Evolutionary conservation across 164 flowering plant genomes (phyloP), one percentile per base, ranked within the genome.

Genomic region (Umbilicus rupestris): DNA sequence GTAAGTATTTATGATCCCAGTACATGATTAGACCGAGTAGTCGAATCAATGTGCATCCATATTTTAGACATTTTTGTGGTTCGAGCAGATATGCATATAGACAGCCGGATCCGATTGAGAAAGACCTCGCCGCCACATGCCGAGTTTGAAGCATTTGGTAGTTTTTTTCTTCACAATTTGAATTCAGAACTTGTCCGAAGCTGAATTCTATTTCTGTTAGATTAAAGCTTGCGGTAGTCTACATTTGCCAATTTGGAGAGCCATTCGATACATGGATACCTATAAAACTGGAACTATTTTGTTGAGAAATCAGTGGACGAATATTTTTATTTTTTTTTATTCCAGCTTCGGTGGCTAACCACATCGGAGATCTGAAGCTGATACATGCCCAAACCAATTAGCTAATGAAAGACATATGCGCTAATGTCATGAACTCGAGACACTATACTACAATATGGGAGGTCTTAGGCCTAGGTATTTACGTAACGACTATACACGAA

Each of bases 341-440:
- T 47, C 24, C 24, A 47, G 55, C n/a, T 47, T 26, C 55, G 26
- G 9, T 47, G 55, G 10, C n/a, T 47, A 47, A 47, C n/a, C 24
- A 26, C 55, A 47, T 47, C n/a, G 58, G 29, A 22, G 30, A 31
- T 5, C 7, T 22, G 8, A 62, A 62, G 35, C 42, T 62, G 39
- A 62, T 35, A 2, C 65, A 62, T 39, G 9, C 2, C 44, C 65
- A 62, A 62, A 33, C 65, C 8, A 26, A 39, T n/a, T 11, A 62
- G 42, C 39, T 62, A 35, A 33, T n/a, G 15, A 62, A 62, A n/a
- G 42, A 11, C 22, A 33, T 62, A 62, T 62, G 65, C 42, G 22
- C 39, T 35, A 62, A 22, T n/a, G 8, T 62, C 22, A 15, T 62
- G 42, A 4, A 62, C 39, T 19, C 39, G 3, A 35, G 42, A 9